Percentiles rank a stretch among this genome's conserved stretches.
phyloP scores from a whole-genome alignment of 2,329 filamentous ascomycete species.

The Phialophora macrospora region DNA sequence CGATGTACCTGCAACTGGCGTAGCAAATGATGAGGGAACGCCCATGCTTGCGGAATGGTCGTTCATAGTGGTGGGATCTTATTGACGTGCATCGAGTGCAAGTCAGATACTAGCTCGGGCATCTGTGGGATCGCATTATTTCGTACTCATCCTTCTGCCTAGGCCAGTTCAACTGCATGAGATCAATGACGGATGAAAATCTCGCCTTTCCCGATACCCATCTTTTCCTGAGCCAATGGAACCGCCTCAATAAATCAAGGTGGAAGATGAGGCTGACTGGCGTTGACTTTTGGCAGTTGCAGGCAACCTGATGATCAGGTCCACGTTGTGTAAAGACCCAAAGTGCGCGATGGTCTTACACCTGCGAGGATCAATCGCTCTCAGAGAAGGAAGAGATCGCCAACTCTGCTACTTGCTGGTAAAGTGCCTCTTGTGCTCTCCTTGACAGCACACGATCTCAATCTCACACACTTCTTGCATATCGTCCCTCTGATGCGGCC shows the following conservation, averaged over 20 bases:
- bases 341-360: background rate
- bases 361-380: background rate
- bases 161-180: background rate
- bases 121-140: background rate
- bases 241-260: background rate
- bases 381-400: background rate
- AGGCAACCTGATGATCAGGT: background rate
- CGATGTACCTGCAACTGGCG: too few species aligned
- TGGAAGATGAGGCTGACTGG: background rate
- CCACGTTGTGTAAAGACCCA: background rate
- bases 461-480: slow-evolving; percentile 21
- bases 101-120: background rate
- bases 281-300: background rate
- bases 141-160: background rate
- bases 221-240: background rate
- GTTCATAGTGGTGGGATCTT: background rate
- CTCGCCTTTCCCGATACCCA: background rate
- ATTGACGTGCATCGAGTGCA: background rate
- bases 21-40: too few species aligned
- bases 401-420: slow-evolving; percentile 10
- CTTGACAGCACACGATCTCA: slow-evolving; percentile 28
- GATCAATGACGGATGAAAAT: background rate
- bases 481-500: slow-evolving; percentile 34
- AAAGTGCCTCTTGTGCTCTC: slow-evolving; percentile 24
- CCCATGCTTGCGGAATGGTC: too few species aligned